Evolutionary conservation across 306 rosid species (phyloP).

Genomic region (Amphicarpaea edgeworthii): DNA sequence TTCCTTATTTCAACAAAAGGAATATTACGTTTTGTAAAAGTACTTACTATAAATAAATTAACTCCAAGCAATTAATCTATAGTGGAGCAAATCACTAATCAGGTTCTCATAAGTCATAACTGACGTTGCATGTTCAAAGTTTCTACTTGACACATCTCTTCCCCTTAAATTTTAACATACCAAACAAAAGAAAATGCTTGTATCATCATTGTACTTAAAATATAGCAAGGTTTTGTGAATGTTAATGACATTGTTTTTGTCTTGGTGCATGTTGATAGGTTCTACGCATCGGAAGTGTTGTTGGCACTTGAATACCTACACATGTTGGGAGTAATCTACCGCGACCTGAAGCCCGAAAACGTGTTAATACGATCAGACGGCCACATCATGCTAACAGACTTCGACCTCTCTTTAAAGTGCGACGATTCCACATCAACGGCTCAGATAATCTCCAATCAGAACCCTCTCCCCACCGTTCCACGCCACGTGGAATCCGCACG

Average conservation of each 20-base stretch:
- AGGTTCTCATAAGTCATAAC: too few relatives aligned
- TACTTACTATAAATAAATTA: too few relatives aligned
- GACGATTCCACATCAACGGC: conserved; percentile 21
- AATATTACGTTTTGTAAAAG: neutral
- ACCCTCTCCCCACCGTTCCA: neutral
- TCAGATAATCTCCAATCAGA: neutral
- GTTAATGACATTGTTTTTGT: neutral
- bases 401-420: neutral
- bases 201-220: too few relatives aligned
- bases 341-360: conserved; percentile 10
- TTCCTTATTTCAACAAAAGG: neutral
- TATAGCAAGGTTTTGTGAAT: too few relatives aligned
- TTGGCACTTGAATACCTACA: conserved; percentile 17
- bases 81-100: too few relatives aligned
- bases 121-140: too few relatives aligned
- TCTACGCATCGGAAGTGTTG: neutral
- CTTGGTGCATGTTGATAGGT: neutral
- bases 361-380: conserved; percentile 2
- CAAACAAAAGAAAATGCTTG: too few relatives aligned
- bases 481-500: neutral
- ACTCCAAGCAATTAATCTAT: too few relatives aligned
- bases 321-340: conserved; percentile 13
- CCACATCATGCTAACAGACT: conserved; percentile 11
- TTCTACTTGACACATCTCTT: too few relatives aligned
- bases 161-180: too few relatives aligned